Evolutionary conservation across 2,329 filamentous ascomycete genomes (phyloP), one percentile per base, ranked within the genome.

Genomic region (Pseudocercospora pini-densiflorae): DNA sequence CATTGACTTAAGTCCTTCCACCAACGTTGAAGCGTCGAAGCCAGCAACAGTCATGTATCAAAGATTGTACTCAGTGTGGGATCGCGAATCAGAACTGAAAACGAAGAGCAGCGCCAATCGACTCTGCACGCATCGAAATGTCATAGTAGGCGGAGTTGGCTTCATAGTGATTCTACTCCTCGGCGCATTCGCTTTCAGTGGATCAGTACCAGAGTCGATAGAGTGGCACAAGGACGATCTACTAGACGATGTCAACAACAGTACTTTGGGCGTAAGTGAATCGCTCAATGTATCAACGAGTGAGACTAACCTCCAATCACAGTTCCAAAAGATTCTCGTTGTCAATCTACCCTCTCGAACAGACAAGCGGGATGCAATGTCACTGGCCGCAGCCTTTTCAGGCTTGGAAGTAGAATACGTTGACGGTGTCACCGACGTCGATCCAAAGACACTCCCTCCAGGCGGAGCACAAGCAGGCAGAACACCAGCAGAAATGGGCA

Each of bases 381-480:
- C 33, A 1, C 10, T 36, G 33, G 33, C 33, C 2, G 33, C 33
- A 36, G 33, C 33, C 33, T 36, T 36, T 12, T 36, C 33, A 16
- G 33, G 33, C 10, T 12, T 36, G 3, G 33, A 36, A 36, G 33
- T 36, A 12, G 54, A 59, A 21, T 63, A 63, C 19, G 75, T 85
- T 0, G 79, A 83, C 24, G 85, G 33, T 12, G 33, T 36, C 0
- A 73, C 77, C 6, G 81, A 79, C 0, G 62, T 74, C 19, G 60
- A 63, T 23, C 14, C 43, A 27, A 75, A 77, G 1, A 67, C 76
- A 0, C 33, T 36, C 12, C 33, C 33, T 36, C 79, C 82, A 7
- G 66, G 67, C 23, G 67, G 63, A 7, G 43, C 40, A 6, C 61
- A 66, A 2, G 59, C 65, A 27, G 79, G 79, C 62, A 79, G 63